Base-by-base conservation (phyloP, 1,284 basidiomycete species). In the Ustilago bromivora region DNA sequence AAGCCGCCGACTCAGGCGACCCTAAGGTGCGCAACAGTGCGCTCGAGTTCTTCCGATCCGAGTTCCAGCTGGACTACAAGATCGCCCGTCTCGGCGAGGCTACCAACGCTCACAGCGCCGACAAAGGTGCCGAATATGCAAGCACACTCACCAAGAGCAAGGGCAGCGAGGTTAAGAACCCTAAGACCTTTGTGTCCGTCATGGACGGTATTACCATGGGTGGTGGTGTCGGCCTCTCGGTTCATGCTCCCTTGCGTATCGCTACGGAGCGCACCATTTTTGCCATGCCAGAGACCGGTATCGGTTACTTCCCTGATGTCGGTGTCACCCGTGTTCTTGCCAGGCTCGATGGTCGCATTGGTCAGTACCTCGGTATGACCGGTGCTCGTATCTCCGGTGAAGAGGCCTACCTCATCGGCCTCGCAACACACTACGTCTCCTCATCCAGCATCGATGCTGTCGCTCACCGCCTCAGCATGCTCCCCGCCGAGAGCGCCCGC, bases 321-420 rank as follows among this genome's bases (percentile, higher is more conserved):
- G 97, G 97, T 41, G 93, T 93, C 49, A 95, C 91, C 79, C 93
- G 92, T 88, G 95, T 95, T 88, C 89, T 99, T 61, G 92, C 95
- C 34, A 90, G 92, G 78, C 88, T 99, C 64, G 97, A 99, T 85
- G 97, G 97, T 15, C 89, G 93, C 78, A 86, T 98, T 61, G 97
- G 97, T 47, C 93, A 94, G 19, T 99, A 97, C 88, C 90, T 99
- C 63, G 94, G 92, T n/a, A 88, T 99, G 81, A 98, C 96, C 5
- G 92, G 93, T 43, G 78, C 78, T 7, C 62, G 83, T 3, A 78
- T 86, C 52, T 66, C 65, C 6, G 84, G 84, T 19, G 76, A 79
- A 15, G 84, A 86, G 40, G 77, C 81, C 5, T 86, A 86, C 59
- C 71, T 84, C 32, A 46, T 68, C 41, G 84, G 84, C 15, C 65